Base-by-base conservation (phyloP, 2,329 filamentous ascomycete species). In the Microsporum audouinii region DNA sequence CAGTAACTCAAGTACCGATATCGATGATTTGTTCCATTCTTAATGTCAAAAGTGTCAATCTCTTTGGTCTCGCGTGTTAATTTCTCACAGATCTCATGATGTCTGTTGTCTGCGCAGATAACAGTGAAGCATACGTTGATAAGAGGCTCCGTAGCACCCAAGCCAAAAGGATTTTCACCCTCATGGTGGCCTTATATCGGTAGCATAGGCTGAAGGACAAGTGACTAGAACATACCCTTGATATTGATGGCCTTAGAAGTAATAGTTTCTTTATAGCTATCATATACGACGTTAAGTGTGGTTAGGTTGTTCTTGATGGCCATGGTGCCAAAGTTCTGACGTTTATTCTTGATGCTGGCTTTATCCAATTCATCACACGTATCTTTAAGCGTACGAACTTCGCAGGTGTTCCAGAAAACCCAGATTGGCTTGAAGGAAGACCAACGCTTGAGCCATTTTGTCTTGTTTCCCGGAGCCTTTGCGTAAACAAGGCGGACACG, bases 401-500 rank as follows among this genome's bases (percentile, higher is more conserved):
- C 70, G 51, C 66, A 70, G 2, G 70, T 74, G 57, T 68, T 73
- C 71, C 70, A 74, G 6, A 74, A 31, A 5, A 70, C 68, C 65
- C 67, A 71, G 45, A 73, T 63, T 1, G 65, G 63, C 49, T 61
- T 45, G 58, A 75, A 74, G 0, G 58, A 59, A 2, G 71, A 73
- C 71, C 70, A 74, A 60, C 62, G 72, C 1, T 49, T 34, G 3
- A 72, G 65, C 71, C 69, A 75, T 61, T 66, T 65, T 0, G 63
- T 65, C 12, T 61, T 59, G 23, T 63, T 63, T 66, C 64, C 51
- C 3, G 8, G 23, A 31, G 51, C 14, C 31, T 56, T 56, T 10
- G 51, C 31, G 31, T 56, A 36, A 56, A 34, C 23, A 23, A 56
- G 51, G 31, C 31, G 8, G 6, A 56, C 17, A 36, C n/a, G 7